Base-by-base conservation (phyloP, 202 grass and related monocot genomes). In the Schoenoplectus tabernaemontani region DNA sequence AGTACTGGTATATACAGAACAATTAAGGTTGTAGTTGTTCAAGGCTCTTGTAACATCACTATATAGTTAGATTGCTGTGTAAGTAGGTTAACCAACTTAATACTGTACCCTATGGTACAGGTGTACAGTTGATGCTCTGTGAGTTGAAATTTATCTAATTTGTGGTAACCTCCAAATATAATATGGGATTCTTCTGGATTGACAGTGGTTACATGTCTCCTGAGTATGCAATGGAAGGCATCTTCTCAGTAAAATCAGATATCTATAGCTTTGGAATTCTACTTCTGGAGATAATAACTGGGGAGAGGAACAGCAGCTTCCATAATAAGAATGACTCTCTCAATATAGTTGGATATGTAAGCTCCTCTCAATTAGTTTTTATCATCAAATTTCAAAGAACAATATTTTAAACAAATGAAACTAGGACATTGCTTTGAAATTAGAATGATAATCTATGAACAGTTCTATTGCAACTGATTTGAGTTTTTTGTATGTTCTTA, bases 181-280 rank as follows among this genome's bases (percentile, higher is more conserved):
- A 60, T 10, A 58, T 59, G 82, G 3, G 1, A 47, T 81, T 34
- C 4, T 79, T 79, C 76, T 64, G 39, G 8, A 90, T 85, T 81
- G 77, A 75, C 67, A 97, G 93, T 42, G 93, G 93, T 72, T 97
- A 97, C 83, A 97, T 97, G 93, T 97, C 93, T 44, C 90, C 90
- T 26, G 90, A 97, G 64, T 97, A 97, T 26, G 93, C 93, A 7
- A 97, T 97, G 93, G 90, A 93, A 88, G 93, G 93, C 63, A 83
- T 97, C 76, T 97, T 97, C 87, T 97, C 93, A 0, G 83, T 93
- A 22, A 91, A 93, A 81, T 97, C 93, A 6, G 93, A 97, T 53
- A 83, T 97, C 41, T 97, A 97, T 47, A 93, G 93, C 85, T 93
- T 97, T 30, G 93, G 93, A 65, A 82, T 93, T 65, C 70, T 97